Conservation (phyloP, 495 filamentous ascomycete genomes). For the Lasiosphaeris hirsuta region DNA sequence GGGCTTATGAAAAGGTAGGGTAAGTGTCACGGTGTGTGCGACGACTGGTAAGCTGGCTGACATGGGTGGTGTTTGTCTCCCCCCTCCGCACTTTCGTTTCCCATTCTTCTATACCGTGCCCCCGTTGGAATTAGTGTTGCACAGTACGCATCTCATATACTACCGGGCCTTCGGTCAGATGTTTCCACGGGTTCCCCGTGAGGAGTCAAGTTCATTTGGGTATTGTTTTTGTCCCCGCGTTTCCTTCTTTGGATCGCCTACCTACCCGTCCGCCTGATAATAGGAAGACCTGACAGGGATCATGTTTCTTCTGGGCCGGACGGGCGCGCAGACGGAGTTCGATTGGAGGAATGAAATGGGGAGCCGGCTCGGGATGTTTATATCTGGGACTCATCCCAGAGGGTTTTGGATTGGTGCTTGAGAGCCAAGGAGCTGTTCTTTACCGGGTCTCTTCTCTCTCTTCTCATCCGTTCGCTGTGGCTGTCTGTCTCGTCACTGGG, state of each 20-base stretch:
- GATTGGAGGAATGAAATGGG: no score
- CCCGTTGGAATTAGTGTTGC: background rate
- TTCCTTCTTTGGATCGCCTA: constrained; percentile 5
- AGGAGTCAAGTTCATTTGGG: constrained; percentile 5
- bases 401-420: no score
- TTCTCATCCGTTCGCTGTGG: background rate
- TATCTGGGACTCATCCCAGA: no score
- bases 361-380: no score
- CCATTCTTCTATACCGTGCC: background rate
- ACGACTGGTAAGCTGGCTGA: no score
- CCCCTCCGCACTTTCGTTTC: background rate
- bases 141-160: constrained; percentile 2
- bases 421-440: no score
- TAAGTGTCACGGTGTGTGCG: no score
- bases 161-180: constrained; percentile 3
- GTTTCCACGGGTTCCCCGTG: constrained; percentile 1
- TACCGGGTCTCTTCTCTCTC: background rate
- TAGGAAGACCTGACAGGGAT: background rate
- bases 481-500: background rate
- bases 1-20: no score
- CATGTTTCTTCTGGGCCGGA: background rate
- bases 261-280: no score
- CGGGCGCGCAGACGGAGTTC: no score
- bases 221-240: background rate
- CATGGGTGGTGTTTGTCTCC: background rate